These are phyloP conservation scores for Chlamydomonas reinhardtii DNA, from an alignment of 163 green algal species.

Conservation along the genomic window DNA sequence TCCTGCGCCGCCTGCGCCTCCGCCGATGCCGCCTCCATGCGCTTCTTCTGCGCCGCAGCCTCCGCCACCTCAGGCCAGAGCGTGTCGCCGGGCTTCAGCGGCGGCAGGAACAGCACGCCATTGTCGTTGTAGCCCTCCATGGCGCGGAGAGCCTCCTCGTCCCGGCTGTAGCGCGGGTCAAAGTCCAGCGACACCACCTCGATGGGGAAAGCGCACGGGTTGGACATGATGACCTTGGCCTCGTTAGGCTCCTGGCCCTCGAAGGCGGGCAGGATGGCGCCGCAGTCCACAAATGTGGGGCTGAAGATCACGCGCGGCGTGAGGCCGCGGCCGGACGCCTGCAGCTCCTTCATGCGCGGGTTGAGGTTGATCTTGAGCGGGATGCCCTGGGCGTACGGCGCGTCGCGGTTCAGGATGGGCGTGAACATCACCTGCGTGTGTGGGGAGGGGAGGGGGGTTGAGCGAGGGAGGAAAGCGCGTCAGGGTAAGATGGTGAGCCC, in stretches of 20 bases:
- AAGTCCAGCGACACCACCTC: conserved; percentile 85
- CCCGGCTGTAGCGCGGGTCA: conserved; percentile 75
- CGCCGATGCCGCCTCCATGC: conserved; percentile 44
- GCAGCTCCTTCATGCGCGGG: conserved; percentile 57
- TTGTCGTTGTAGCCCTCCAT: conserved; percentile 61
- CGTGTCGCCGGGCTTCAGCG: conserved; percentile 61
- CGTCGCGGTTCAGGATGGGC: conserved; percentile 58
- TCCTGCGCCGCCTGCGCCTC: conserved; percentile 47
- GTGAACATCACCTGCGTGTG: conserved; percentile 72
- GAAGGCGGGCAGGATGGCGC: conserved; percentile 73
- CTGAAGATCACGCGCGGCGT: conserved; percentile 66
- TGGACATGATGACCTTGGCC: conserved; percentile 66
- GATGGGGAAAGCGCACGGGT: conserved; percentile 73
- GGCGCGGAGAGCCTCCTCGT: conserved; percentile 75
- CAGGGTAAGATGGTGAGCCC: not conserved
- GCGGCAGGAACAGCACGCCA: conserved; percentile 61
- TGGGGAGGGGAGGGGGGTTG: too few species aligned
- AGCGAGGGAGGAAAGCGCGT: too few species aligned
- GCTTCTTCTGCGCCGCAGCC: conserved; percentile 43
- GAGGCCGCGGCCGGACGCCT: conserved; percentile 59
- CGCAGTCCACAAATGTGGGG: conserved; percentile 69
- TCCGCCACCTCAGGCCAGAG: conserved; percentile 72
- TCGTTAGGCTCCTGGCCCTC: conserved; percentile 66
- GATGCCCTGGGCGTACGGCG: conserved; percentile 68
- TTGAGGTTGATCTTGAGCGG: conserved; percentile 78